Evolutionary conservation across 768 basidiomycete genomes (phyloP).

Genomic region (Myochromella boudieri): DNA sequence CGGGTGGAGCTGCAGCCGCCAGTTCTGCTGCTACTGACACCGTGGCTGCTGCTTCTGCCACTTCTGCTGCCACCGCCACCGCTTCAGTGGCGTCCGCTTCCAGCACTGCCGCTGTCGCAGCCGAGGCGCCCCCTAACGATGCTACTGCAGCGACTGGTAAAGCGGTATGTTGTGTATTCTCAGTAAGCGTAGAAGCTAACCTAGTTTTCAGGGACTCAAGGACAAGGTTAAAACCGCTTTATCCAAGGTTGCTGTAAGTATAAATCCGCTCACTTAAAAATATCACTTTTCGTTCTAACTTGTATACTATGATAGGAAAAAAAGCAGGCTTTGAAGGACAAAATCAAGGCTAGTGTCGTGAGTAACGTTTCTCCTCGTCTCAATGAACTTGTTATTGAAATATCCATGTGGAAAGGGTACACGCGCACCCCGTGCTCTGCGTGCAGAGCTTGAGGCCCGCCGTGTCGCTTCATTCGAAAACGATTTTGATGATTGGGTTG

Average conservation of each 20-base stretch:
- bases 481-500: constrained; percentile 12
- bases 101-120: background rate
- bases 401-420: constrained; percentile 29
- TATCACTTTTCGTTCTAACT: too few relatives aligned
- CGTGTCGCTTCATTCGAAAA: too few relatives aligned
- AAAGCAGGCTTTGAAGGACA: too few relatives aligned
- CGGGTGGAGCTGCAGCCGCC: constrained; percentile 11
- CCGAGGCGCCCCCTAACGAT: background rate
- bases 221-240: constrained; percentile 16
- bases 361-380: too few relatives aligned
- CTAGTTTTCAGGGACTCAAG: constrained; percentile 4
- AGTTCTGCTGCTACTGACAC: constrained; percentile 5
- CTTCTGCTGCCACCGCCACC: constrained; percentile 7
- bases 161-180: too few relatives aligned
- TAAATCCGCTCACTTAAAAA: too few relatives aligned
- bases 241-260: constrained; percentile 20
- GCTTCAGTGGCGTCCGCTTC: background rate
- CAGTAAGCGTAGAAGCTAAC: too few relatives aligned
- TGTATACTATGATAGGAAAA: too few relatives aligned
- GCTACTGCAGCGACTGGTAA: constrained; percentile 6
- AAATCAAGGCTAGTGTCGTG: background rate
- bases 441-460: constrained; percentile 26
- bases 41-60: constrained; percentile 2
- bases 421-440: constrained; percentile 37
- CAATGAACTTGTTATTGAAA: constrained; percentile 1